Conservation (phyloP, 768 basidiomycete genomes). For the Phaeotremella skinneri region DNA sequence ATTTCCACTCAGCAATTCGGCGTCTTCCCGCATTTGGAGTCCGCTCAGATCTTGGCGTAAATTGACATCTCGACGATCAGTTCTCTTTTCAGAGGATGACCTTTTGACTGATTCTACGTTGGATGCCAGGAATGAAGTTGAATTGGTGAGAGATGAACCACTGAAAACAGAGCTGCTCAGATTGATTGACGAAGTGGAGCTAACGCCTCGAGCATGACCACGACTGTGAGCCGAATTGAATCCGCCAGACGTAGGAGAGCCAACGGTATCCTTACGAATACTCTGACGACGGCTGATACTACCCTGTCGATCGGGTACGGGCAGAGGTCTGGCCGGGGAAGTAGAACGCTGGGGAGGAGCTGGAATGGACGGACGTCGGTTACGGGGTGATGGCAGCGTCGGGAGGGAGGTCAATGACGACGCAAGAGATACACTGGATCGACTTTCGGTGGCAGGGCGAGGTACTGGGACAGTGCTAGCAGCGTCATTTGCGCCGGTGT, state of each 20-base stretch:
- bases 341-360: not conserved
- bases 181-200: slow-evolving; percentile 19
- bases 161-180: slow-evolving; percentile 13
- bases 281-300: slow-evolving; percentile 2
- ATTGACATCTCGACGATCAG: not conserved
- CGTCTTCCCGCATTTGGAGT: not conserved
- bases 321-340: slow-evolving; percentile 13
- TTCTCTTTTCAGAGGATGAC: not conserved
- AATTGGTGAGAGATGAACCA: slow-evolving; percentile 2
- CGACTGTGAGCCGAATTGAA: not conserved
- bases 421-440: too few relatives aligned
- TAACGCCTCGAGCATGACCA: slow-evolving; percentile 5
- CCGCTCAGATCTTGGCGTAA: too few relatives aligned
- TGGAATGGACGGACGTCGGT: not conserved
- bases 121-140: not conserved
- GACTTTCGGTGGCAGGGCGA: too few relatives aligned
- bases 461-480: too few relatives aligned
- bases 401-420: too few relatives aligned
- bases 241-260: not conserved
- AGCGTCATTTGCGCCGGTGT: too few relatives aligned
- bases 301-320: slow-evolving; percentile 9
- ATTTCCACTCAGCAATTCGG: slow-evolving; percentile 5
- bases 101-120: not conserved
- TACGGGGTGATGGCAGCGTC: not conserved
- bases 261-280: not conserved